Evolutionary conservation across 306 rosid species (phyloP).

Genomic region (Elaeagnus macrophylla): DNA sequence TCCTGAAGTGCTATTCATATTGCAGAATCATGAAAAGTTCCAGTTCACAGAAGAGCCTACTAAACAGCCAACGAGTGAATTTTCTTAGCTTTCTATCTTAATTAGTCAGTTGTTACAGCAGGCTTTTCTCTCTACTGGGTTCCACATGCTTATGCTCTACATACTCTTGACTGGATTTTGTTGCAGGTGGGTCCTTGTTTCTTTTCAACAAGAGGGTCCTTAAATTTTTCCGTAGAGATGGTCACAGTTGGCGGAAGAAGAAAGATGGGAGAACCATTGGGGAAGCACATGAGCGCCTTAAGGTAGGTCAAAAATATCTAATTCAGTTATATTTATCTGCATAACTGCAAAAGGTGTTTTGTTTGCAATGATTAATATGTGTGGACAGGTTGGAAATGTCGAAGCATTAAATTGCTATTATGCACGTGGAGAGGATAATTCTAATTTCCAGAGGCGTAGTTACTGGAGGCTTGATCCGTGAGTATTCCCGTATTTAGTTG

Average conservation of each 20-base stretch:
- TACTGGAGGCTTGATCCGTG: slow-evolving; percentile 96
- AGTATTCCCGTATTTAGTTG: slow-evolving; percentile 34
- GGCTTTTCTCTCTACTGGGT: background rate
- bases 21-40: slow-evolving; percentile 60
- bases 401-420: slow-evolving; percentile 90
- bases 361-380: slow-evolving; percentile 8
- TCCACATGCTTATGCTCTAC: slow-evolving; percentile 7
- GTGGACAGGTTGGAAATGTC: slow-evolving; percentile 73
- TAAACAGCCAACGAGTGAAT: slow-evolving; percentile 56
- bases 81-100: slow-evolving; percentile 5
- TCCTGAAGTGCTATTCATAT: slow-evolving; percentile 67
- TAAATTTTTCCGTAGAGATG: slow-evolving; percentile 92
- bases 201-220: slow-evolving; percentile 80
- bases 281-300: slow-evolving; percentile 95
- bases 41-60: slow-evolving; percentile 48
- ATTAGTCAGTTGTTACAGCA: background rate
- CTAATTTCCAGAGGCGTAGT: slow-evolving; percentile 85
- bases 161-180: slow-evolving; percentile 13
- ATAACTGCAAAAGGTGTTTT: slow-evolving; percentile 5
- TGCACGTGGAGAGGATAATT: slow-evolving; percentile 89
- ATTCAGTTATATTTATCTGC: slow-evolving; percentile 8
- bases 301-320: slow-evolving; percentile 39
- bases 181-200: slow-evolving; percentile 72
- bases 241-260: slow-evolving; percentile 92
- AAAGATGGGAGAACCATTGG: slow-evolving; percentile 79